Evolutionary conservation across 2,329 filamentous ascomycete genomes (phyloP).

Genomic region (Ophiosphaerella narmari): DNA sequence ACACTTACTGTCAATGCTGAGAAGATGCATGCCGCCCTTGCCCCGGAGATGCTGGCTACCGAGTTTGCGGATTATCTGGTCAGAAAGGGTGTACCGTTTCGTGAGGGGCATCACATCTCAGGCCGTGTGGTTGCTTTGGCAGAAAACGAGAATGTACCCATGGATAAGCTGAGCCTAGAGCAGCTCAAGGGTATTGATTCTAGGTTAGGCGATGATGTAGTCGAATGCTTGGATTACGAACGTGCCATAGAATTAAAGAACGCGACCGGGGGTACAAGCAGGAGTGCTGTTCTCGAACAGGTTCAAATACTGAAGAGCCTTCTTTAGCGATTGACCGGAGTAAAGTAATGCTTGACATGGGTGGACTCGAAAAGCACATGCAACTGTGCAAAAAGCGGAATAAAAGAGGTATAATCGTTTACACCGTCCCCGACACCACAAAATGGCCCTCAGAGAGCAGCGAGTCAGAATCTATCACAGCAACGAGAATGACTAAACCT

Average conservation of each 20-base stretch:
- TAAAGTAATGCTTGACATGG: too few species aligned
- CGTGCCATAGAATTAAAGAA: conserved; percentile 78
- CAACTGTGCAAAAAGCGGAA: too few species aligned
- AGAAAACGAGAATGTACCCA: conserved; percentile 67
- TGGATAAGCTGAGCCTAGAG: conserved; percentile 70
- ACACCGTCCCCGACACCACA: too few species aligned
- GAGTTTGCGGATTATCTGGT: conserved; percentile 70
- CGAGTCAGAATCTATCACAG: too few species aligned
- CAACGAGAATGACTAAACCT: too few species aligned
- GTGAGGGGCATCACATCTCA: conserved; percentile 79
- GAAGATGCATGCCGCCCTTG: conserved; percentile 78
- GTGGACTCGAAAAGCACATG: too few species aligned
- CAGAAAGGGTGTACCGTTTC: conserved; percentile 72
- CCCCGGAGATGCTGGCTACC: conserved; percentile 81
- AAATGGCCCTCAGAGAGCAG: too few species aligned
- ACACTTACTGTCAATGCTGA: conserved; percentile 72
- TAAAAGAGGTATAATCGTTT: too few species aligned
- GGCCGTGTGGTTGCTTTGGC: conserved; percentile 73
- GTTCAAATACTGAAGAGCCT: conserved; percentile 58
- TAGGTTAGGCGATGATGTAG: conserved; percentile 73
- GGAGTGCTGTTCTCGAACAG: conserved; percentile 67
- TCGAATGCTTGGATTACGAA: conserved; percentile 77
- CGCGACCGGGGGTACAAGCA: conserved; percentile 78
- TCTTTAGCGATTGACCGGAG: conserved; percentile 24
- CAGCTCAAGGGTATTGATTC: conserved; percentile 70